Conservation (phyloP, 78 protist species). For the Dictyostelium brefeldianum region DNA sequence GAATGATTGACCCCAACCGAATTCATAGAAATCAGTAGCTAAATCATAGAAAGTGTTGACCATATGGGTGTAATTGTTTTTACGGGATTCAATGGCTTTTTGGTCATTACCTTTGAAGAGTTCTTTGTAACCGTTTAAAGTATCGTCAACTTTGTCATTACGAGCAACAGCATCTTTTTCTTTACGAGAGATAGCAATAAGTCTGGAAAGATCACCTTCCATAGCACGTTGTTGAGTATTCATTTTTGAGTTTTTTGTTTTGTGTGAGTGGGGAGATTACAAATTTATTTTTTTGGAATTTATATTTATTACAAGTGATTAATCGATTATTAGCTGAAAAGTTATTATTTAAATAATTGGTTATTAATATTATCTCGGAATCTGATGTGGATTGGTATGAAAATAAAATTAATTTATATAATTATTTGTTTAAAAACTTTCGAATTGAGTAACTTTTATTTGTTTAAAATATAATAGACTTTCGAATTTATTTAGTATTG, state of each 20-base stretch:
- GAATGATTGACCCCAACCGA: constrained; percentile 97
- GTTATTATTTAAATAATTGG: constrained; percentile 8
- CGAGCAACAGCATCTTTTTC: constrained; percentile 74
- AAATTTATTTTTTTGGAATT: neutral
- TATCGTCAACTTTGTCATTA: constrained; percentile 38
- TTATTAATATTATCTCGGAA: constrained; percentile 12
- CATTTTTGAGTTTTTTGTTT: constrained; percentile 71
- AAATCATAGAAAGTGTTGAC: constrained; percentile 94
- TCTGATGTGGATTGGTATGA: neutral
- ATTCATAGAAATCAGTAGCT: constrained; percentile 96
- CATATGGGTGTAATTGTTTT: constrained; percentile 83
- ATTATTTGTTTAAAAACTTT: constrained; percentile 4
- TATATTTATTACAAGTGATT: neutral
- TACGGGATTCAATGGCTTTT: constrained; percentile 66
- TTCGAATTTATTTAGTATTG: no score
- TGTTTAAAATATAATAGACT: neutral
- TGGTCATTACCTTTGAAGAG: constrained; percentile 73
- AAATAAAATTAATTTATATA: constrained; percentile 16
- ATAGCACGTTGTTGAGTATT: constrained; percentile 77
- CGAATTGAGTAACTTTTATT: constrained; percentile 11
- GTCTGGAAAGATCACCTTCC: constrained; percentile 80
- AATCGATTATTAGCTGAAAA: constrained; percentile 27
- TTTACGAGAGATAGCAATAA: constrained; percentile 72
- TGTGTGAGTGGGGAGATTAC: no score
- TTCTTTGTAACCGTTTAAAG: constrained; percentile 42